Evolutionary conservation across 106 monocot genomes (phyloP), one percentile per base, ranked within the genome.

Genomic region (Alisma plantagoaquatica): DNA sequence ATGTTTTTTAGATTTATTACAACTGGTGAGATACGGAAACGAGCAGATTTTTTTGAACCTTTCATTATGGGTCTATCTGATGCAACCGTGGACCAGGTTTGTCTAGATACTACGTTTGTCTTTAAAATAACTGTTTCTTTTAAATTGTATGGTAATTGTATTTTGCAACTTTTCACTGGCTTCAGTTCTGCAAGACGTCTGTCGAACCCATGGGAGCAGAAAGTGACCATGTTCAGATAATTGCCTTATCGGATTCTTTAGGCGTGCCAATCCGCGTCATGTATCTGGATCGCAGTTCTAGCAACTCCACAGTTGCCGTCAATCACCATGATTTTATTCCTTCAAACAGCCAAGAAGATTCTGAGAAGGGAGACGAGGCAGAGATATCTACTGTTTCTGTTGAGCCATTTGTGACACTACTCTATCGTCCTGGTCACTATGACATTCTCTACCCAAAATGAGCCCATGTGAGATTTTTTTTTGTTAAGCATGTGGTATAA

Each of bases 121-220:
- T n/a, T n/a, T n/a, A n/a, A n/a, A n/a, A n/a, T n/a, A n/a, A n/a
- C n/a, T n/a, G n/a, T n/a, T n/a, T n/a, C n/a, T n/a, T n/a, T n/a
- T n/a, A n/a, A n/a, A n/a, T n/a, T n/a, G n/a, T n/a, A n/a, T n/a
- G n/a, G n/a, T n/a, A n/a, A n/a, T n/a, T n/a, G n/a, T n/a, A n/a
- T n/a, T n/a, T n/a, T n/a, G n/a, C n/a, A n/a, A n/a, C n/a, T n/a
- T n/a, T n/a, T n/a, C n/a, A n/a, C n/a, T n/a, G n/a, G n/a, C n/a
- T n/a, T 54, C 65, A 98, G 98, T 98, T 98, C 53, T 90, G 89
- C 75, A 86, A 82, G 71, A 60, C 62, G 43, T 76, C 85, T 2
- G 90, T 98, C 63, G 98, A 98, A 70, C 85, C 82, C 2, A 98
- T 98, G 98, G 85, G 82, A 3, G 90, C 84, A 74, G 98, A 98